Conservation (phyloP, 306 rosid species). For the Begonia peltatifolia region DNA sequence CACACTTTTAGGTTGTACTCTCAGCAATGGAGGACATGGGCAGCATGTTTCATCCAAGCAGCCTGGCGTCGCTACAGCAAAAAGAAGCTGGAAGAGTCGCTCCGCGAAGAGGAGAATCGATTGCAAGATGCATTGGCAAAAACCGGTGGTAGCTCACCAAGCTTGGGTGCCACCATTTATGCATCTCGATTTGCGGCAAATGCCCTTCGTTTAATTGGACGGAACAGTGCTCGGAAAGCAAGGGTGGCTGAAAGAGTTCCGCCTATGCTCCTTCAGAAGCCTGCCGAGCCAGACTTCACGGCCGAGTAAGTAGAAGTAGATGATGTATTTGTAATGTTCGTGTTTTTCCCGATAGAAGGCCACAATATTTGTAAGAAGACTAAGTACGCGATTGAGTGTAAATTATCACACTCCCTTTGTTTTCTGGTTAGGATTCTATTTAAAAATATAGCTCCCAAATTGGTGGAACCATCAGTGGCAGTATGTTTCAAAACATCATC, state of each 20-base stretch:
- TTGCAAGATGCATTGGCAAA: constrained; percentile 11
- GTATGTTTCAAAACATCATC: too few relatives aligned
- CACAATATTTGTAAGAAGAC: too few relatives aligned
- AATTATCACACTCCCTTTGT: too few relatives aligned
- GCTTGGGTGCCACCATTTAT: constrained; percentile 15
- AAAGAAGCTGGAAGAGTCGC: constrained; percentile 8
- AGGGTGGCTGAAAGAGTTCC: constrained; percentile 8
- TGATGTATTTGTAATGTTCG: neutral
- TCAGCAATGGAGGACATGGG: constrained; percentile 15
- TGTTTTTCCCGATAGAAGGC: neutral
- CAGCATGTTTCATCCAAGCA: constrained; percentile 12
- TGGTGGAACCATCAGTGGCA: too few relatives aligned
- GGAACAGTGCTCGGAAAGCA: constrained; percentile 5
- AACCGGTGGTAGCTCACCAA: constrained; percentile 10
- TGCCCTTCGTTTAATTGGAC: constrained; percentile 7
- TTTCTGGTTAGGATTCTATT: too few relatives aligned
- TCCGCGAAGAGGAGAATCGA: constrained; percentile 12
- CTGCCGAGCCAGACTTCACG: constrained; percentile 11
- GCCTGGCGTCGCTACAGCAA: constrained; percentile 9
- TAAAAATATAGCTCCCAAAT: too few relatives aligned
- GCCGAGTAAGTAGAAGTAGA: constrained; percentile 4
- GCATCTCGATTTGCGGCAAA: constrained; percentile 13
- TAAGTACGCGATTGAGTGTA: too few relatives aligned
- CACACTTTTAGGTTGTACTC: constrained; percentile 11
- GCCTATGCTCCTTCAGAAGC: constrained; percentile 12